Conservation (phyloP, 2,329 filamentous ascomycete species). For the Pyrenophora graminea region DNA sequence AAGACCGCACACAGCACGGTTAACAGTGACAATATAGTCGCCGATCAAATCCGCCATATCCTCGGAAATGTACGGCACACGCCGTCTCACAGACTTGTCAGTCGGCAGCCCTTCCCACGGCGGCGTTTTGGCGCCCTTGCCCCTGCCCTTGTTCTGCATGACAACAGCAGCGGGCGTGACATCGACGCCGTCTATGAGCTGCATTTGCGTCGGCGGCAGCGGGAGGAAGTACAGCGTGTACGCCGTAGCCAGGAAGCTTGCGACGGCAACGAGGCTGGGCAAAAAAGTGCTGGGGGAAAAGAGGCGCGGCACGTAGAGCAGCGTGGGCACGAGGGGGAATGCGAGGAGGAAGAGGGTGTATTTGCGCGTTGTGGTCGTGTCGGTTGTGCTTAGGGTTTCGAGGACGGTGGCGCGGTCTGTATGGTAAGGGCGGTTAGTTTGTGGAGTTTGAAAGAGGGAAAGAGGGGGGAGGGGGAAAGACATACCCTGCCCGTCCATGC, state of each 20-base stretch:
- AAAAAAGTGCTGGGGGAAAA: slow-evolving; percentile 48
- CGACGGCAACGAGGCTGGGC: slow-evolving; percentile 62
- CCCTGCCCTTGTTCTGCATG: slow-evolving; percentile 20
- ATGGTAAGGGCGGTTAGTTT: background rate
- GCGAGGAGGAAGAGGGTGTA: slow-evolving; percentile 61
- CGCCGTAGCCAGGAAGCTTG: slow-evolving; percentile 65
- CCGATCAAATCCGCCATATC: slow-evolving; percentile 56
- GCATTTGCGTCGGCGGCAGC: slow-evolving; percentile 54
- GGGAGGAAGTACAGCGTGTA: slow-evolving; percentile 64
- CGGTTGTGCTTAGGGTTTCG: slow-evolving; percentile 42
- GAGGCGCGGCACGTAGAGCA: slow-evolving; percentile 61
- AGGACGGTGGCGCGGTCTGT: slow-evolving; percentile 38
- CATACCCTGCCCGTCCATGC: slow-evolving; percentile 76
- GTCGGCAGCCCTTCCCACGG: slow-evolving; percentile 7
- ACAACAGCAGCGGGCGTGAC: background rate
- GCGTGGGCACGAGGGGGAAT: slow-evolving; percentile 61
- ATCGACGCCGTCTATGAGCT: slow-evolving; percentile 12
- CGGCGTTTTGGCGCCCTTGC: slow-evolving; percentile 7
- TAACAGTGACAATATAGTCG: slow-evolving; percentile 63
- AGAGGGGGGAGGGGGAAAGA: background rate
- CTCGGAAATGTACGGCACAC: slow-evolving; percentile 31
- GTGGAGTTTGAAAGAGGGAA: no score
- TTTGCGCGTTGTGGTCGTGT: slow-evolving; percentile 48
- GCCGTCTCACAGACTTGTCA: slow-evolving; percentile 11
- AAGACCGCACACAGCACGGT: slow-evolving; percentile 58